phyloP scores from a whole-genome alignment of 345 rosid species.

The Heritiera fomes region DNA sequence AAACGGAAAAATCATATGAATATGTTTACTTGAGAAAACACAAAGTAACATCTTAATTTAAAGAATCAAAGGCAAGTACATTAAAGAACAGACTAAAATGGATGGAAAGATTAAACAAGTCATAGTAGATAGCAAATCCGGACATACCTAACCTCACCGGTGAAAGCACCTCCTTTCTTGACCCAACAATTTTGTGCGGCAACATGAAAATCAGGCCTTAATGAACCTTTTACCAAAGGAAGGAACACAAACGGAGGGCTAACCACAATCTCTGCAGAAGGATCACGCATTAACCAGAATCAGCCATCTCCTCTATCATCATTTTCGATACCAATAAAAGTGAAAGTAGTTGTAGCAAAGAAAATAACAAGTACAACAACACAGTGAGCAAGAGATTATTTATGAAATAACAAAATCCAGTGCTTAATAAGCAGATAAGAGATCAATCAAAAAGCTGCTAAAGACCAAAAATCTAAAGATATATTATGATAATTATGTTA shows the following conservation, averaged over 20 bases:
- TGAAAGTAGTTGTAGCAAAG: not conserved
- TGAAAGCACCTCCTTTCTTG: constrained; percentile 93
- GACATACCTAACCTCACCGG: constrained; percentile 87
- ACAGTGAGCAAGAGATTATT: not conserved
- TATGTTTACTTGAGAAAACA: not conserved
- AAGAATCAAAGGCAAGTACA: constrained; percentile 1
- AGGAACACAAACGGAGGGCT: constrained; percentile 90
- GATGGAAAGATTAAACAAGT: not conserved
- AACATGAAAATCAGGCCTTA: constrained; percentile 75
- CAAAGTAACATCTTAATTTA: not conserved
- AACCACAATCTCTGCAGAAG: constrained; percentile 72
- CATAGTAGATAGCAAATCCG: not conserved
- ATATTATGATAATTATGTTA: not conserved
- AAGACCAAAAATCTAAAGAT: not conserved
- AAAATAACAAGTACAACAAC: not conserved
- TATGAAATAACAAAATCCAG: not conserved
- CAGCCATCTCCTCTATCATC: not conserved
- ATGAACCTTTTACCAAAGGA: constrained; percentile 54
- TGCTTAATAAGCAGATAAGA: not conserved
- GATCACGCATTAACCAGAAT: not conserved
- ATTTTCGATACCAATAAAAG: not conserved
- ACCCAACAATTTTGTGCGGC: constrained; percentile 99
- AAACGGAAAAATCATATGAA: not conserved
- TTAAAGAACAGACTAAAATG: not conserved
- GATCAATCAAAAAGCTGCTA: not conserved